Base-by-base conservation (phyloP, 169 alveolate species). In the Cytauxzoon felis region DNA sequence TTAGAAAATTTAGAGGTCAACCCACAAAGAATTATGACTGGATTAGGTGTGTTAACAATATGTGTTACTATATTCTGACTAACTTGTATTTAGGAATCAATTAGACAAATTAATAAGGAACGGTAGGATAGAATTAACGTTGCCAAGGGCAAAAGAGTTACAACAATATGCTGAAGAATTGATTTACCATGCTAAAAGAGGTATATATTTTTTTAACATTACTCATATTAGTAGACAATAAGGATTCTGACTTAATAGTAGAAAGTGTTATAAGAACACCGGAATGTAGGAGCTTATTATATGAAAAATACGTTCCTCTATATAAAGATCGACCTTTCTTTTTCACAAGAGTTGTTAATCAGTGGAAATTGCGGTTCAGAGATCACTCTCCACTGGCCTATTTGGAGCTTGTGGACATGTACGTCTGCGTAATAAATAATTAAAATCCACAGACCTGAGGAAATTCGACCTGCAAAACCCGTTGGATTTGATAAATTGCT, bases 151-250 rank as follows among this genome's bases (percentile, higher is more conserved):
- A 7, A 90, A 89, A 58, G 95, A 91, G 60, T 71, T 91, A 29
- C 95, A 91, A 78, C 94, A 90, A 43, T 91, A 87, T 59, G 92
- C 93, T 9, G 95, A 91, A 52, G 95, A 91, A 56, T 61, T 91
- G 54, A 67, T 91, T 0, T 85, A 65, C 54, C 87, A 85, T 30
- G 94, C 95, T 2, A 91, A 89, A 59, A 76, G 71, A 48, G 86
- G 93, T 80, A 62, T 29, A 58, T 51, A 3, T 19, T 24, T 6
- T 5, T 23, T 18, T 4, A 8, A 19, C 27, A 9, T 30, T 1
- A 42, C 7, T 16, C 30, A 6, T 7, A 41, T 32, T 42, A 45
- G 26, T 57, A 56, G 80, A 48, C 41, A 43, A 42, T 13, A 52
- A 33, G 21, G 82, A 81, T 30, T 72, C 88, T 36, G 83, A 82